Evolutionary conservation across 768 basidiomycete genomes (phyloP), one percentile per base, ranked within the genome.

Genomic region (Stropharia rugosoannulata): DNA sequence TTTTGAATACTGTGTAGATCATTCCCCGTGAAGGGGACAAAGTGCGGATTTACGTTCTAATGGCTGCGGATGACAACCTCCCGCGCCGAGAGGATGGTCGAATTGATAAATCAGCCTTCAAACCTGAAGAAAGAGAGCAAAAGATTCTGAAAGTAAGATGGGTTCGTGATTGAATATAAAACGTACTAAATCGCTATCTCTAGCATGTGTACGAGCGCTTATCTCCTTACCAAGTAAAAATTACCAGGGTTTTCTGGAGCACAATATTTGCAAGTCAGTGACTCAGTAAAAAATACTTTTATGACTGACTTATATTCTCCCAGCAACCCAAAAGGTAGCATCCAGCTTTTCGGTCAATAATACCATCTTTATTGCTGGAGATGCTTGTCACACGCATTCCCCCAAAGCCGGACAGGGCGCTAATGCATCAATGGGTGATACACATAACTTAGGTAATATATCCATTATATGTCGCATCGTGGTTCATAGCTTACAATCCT

Each of bases 321-420:
- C 27, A 57, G 56, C 56, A 25, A 47, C 51, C 3, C 56, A 57
- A 19, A 57, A 53, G 22, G 51, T 57, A 18, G 56, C 56, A 1
- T 37, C 46, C 4, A 57, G 16, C n/a, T 57, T 57, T 22, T 52
- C 51, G 25, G 41, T 39, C 45, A 29, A 48, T 32, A 57, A 53
- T 41, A 51, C 45, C 5, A 46, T 57, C 4, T 57, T 57, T 19
- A 57, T 57, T 10, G 46, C 22, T 11, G 56, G 56, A 3, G 56
- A 57, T 25, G 56, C 56, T 11, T 57, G 56, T 36, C 56, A 57
- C 22, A 57, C 56, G 2, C 56, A 57, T 35, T 57, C 56, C 13
- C 56, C 56, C 22, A 57, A 57, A 40, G 56, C 56, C 36, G 56
- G 56, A 13, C 56, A 57, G 36, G 56, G 56, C 11, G 56, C 56